A percentile compares a stretch with the other conserved stretches of the same genome.
phyloP scores from a whole-genome alignment of 805 yeast genomes.

The Yamadazyma philogaea region DNA sequence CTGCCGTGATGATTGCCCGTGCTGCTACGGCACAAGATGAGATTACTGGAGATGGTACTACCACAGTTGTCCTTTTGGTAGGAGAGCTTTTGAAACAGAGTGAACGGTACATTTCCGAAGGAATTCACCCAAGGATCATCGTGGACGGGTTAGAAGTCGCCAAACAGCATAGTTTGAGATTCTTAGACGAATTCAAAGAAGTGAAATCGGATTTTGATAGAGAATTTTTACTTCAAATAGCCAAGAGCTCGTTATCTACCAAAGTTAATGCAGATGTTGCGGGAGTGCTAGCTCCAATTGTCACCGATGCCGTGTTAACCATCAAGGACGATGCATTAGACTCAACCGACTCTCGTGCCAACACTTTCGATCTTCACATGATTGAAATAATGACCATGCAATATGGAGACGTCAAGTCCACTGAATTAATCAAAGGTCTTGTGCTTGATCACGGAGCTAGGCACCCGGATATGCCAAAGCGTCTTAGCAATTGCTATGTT shows the following conservation, averaged over 20 bases:
- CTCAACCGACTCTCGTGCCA: conserved; percentile 5
- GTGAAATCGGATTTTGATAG: conserved; percentile 56
- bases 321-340: conserved; percentile 52
- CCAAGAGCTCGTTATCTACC: conserved; percentile 83
- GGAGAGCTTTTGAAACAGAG: conserved; percentile 96
- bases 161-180: conserved; percentile 68
- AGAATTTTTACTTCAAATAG: conserved; percentile 87
- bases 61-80: conserved; percentile 89
- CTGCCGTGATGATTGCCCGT: conserved; percentile 64
- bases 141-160: conserved; percentile 95
- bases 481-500: conserved; percentile 77
- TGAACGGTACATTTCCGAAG: conserved; percentile 85
- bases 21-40: conserved; percentile 99
- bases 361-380: conserved; percentile 85
- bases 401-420: conserved; percentile 80
- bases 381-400: conserved; percentile 98
- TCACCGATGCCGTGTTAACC: conserved; percentile 90
- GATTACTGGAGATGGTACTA: conserved; percentile 98
- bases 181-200: conserved; percentile 63
- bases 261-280: conserved; percentile 77
- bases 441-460: conserved; percentile 98
- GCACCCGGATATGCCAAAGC: conserved; percentile 98
- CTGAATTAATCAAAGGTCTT: conserved; percentile 79
- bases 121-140: conserved; percentile 91
- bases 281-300: conserved; percentile 85